Percentiles rank a stretch among this genome's conserved stretches.
Evolutionary conservation across 2,329 filamentous ascomycete species (phyloP).

Genomic region (Pseudogymnoascus sp.): DNA sequence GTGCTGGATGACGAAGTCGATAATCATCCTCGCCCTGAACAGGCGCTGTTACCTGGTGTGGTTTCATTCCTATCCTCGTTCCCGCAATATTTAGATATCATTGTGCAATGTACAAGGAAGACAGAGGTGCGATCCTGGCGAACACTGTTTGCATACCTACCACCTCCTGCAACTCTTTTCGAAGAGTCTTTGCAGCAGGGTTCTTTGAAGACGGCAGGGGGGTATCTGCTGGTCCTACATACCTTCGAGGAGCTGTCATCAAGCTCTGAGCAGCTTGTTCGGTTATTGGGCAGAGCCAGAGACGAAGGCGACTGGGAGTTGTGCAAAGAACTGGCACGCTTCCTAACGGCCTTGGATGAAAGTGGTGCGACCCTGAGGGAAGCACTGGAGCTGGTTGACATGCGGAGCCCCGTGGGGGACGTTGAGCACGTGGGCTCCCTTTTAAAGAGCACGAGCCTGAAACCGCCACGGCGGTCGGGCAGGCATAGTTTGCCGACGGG

Average conservation of each 20-base stretch:
- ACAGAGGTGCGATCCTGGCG: constrained; percentile 94
- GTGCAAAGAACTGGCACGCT: constrained; percentile 90
- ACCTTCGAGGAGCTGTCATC: constrained; percentile 65
- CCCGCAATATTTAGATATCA: constrained; percentile 84
- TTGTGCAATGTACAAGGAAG: constrained; percentile 94
- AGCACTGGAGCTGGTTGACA: constrained; percentile 58
- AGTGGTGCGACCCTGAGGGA: constrained; percentile 71
- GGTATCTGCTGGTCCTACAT: constrained; percentile 91
- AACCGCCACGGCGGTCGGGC: constrained; percentile 17
- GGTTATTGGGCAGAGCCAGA: constrained; percentile 73
- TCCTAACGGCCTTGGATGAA: constrained; percentile 85
- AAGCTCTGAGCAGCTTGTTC: constrained; percentile 69
- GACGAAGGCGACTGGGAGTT: constrained; percentile 87
- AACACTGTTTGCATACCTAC: constrained; percentile 85
- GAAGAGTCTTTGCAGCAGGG: constrained; percentile 83
- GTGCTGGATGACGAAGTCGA: constrained; percentile 95
- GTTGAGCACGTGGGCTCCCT: constrained; percentile 31
- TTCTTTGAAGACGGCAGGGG: constrained; percentile 87
- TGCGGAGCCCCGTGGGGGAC: constrained; percentile 31
- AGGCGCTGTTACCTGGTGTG: constrained; percentile 57
- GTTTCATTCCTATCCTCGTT: constrained; percentile 63
- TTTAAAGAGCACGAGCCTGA: constrained; percentile 32
- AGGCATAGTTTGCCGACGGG: not conserved
- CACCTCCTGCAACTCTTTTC: constrained; percentile 84
- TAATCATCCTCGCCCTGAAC: constrained; percentile 53